Conservation (phyloP, 83 land plant genomes). For the Larix sibirica region DNA sequence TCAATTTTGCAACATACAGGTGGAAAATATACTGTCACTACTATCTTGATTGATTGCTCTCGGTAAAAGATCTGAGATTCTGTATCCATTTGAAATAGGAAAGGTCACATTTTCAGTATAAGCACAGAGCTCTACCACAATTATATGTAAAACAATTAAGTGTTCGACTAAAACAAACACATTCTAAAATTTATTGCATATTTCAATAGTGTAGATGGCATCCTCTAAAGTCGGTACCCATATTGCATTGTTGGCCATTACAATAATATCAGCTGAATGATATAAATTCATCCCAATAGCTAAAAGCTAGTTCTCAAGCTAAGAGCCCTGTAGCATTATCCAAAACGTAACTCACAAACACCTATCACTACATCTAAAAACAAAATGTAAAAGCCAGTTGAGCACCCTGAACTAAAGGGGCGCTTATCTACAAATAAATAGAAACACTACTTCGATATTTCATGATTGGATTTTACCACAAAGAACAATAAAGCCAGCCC, state of each 20-base stretch:
- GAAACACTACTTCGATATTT: neutral
- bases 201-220: neutral
- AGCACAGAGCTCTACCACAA: neutral
- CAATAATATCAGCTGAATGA: neutral
- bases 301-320: neutral
- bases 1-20: neutral
- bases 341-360: neutral
- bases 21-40: neutral
- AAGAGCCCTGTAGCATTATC: neutral
- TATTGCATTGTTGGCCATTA: neutral
- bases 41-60: neutral
- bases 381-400: neutral
- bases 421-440: conserved; percentile 11
- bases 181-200: neutral
- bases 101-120: neutral
- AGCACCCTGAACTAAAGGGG: neutral
- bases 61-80: neutral
- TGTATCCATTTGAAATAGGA: neutral
- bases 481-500: neutral
- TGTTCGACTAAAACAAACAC: neutral
- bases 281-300: neutral
- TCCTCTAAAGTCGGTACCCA: neutral
- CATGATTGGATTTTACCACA: neutral
- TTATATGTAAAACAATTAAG: neutral
- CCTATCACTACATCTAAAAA: neutral